These are phyloP conservation scores for Lachnellula hyalina DNA, from an alignment of 2,329 filamentous ascomycete genomes.

Conservation along the genomic window DNA sequence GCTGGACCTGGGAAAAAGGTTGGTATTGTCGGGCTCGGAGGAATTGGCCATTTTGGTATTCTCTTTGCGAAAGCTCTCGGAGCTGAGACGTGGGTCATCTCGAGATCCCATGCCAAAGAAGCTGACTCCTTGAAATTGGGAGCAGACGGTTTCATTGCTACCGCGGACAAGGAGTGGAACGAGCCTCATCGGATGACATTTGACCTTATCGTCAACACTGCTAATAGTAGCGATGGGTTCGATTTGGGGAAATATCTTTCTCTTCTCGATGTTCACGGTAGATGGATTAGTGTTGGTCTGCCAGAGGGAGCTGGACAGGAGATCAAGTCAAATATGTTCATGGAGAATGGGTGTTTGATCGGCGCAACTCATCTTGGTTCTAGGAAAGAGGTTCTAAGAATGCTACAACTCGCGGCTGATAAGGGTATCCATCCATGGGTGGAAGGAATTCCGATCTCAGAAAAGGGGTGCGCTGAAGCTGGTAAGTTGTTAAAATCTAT, in stretches of 20 bases:
- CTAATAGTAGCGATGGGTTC: slow-evolving; percentile 61
- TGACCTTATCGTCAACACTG: slow-evolving; percentile 71
- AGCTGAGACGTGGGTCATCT: slow-evolving; percentile 55
- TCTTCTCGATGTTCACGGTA: slow-evolving; percentile 72
- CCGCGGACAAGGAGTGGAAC: slow-evolving; percentile 38
- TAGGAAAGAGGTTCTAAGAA: slow-evolving; percentile 53
- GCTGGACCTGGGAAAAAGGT: slow-evolving; percentile 72
- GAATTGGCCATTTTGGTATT: slow-evolving; percentile 64
- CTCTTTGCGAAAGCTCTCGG: slow-evolving; percentile 62
- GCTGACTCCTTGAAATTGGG: slow-evolving; percentile 51
- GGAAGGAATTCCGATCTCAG: slow-evolving; percentile 43
- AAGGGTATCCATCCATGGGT: slow-evolving; percentile 55
- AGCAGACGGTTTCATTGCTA: slow-evolving; percentile 49
- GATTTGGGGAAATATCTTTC: slow-evolving; percentile 66
- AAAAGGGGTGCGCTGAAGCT: slow-evolving; percentile 1
- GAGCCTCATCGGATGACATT: slow-evolving; percentile 51
- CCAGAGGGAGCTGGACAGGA: slow-evolving; percentile 67
- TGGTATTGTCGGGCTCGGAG: slow-evolving; percentile 65
- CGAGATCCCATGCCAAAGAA: slow-evolving; percentile 52
- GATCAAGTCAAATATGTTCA: slow-evolving; percentile 68
- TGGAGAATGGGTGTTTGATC: slow-evolving; percentile 66
- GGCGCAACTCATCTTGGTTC: slow-evolving; percentile 52
- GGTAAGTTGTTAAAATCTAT: neutral
- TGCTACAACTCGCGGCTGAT: slow-evolving; percentile 54
- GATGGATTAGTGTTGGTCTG: slow-evolving; percentile 72